phyloP scores from a whole-genome alignment of 2,329 filamentous ascomycete genomes.

The Macrophomina pseudophaseolina region DNA sequence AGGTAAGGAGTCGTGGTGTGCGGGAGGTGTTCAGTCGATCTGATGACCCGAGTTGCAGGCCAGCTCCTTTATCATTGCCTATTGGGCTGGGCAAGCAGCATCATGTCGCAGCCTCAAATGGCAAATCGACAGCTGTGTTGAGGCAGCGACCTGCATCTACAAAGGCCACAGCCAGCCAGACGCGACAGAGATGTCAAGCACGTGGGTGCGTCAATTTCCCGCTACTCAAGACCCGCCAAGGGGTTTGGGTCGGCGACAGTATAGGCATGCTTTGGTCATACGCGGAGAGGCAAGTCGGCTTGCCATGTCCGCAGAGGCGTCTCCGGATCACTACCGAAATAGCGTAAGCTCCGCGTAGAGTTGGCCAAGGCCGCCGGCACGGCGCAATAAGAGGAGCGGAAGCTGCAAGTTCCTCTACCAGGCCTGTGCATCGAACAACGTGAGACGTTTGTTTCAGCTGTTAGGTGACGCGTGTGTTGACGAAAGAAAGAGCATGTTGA shows the following conservation, averaged over 20 bases:
- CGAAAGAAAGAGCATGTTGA: neutral
- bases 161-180: neutral
- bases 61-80: neutral
- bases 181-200: slow-evolving; percentile 4
- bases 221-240: neutral
- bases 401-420: neutral
- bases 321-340: neutral
- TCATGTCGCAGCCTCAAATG: neutral
- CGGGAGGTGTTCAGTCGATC: neutral
- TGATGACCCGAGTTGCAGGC: neutral
- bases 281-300: neutral
- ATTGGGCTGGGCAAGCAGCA: neutral
- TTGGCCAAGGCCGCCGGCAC: neutral
- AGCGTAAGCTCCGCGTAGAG: neutral
- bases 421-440: neutral
- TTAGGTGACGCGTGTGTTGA: neutral
- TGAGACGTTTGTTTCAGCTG: neutral
- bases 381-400: neutral
- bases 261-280: neutral
- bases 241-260: neutral
- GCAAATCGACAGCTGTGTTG: neutral
- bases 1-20: neutral
- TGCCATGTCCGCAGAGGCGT: neutral
- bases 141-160: neutral
- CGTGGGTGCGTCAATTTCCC: slow-evolving; percentile 12